Evolutionary conservation across 306 rosid species (phyloP), one percentile per base, ranked within the genome.

Genomic region (Cicer pinnatifidum): DNA sequence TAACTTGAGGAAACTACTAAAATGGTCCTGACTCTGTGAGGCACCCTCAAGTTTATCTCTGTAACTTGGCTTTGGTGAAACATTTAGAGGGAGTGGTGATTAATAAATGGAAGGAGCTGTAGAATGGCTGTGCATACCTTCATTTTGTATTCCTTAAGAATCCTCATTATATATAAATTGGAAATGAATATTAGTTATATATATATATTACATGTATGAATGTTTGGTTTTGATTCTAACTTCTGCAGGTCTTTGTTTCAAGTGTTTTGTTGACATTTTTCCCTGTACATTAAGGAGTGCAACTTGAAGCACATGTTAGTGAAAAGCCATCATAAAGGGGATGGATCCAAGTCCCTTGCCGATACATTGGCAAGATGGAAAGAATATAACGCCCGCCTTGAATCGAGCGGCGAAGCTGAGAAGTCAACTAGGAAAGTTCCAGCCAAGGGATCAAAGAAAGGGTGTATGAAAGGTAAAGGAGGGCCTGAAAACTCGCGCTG

Each of bases 391-490:
- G 84, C 83, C 5, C 47, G 12, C 19, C 83, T 88, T 1, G 93
- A 90, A 8, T 81, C 90, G 6, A 61, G 62, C 40, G 69, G 58
- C 0, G 83, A 67, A 19, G 91, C 53, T 19, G 65, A 71, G 46
- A 85, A 81, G 69, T 79, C 84, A 6, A 38, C 66, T 59, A 83
- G 84, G 58, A 90, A 67, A 79, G 83, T 77, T 60, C 91, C 96
- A 71, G 91, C 93, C 44, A 90, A 86, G 85, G 96, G 93, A 47
- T 90, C 96, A 0, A 90, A 63, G 82, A 88, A 90, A 68, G 96
- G 93, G 40, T 93, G 98, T 73, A 93, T 93, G 98, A 89, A 89
- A 75, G 98, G 98, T 9, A 93, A 93, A 48, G 98, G 96, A 44
- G 96, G 96, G 46, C 91, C 93, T 5, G 93, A 90, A 82, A 90